These are phyloP conservation scores for Candida qinlingensis DNA, from an alignment of 805 yeast genomes.

Conservation along the genomic window DNA sequence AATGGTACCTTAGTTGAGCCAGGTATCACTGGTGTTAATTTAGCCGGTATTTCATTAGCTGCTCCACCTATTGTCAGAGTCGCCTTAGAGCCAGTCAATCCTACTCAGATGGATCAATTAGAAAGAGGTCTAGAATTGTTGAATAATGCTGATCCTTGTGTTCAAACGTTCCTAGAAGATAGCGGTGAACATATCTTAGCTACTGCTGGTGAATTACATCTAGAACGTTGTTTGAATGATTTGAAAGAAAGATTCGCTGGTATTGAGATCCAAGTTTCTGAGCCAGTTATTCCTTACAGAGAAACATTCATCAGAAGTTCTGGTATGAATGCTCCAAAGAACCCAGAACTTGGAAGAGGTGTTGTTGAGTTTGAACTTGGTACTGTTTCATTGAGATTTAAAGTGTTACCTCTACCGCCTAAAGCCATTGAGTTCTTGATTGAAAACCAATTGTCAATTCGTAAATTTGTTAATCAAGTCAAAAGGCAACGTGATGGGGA, in stretches of 20 bases:
- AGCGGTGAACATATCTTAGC: constrained; percentile 91
- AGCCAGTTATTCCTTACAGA: constrained; percentile 91
- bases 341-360: constrained; percentile 44
- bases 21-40: constrained; percentile 56
- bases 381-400: constrained; percentile 36
- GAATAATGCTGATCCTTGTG: constrained; percentile 92
- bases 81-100: constrained; percentile 92
- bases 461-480: constrained; percentile 25
- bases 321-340: constrained; percentile 47
- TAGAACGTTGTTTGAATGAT: constrained; percentile 92
- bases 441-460: constrained; percentile 40
- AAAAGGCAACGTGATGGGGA: constrained; percentile 16
- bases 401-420: constrained; percentile 51
- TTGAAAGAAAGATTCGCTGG: constrained; percentile 88
- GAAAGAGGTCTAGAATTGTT: constrained; percentile 74
- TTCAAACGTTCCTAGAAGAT: constrained; percentile 78
- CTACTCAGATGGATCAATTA: constrained; percentile 67
- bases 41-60: constrained; percentile 69
- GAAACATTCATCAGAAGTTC: constrained; percentile 63
- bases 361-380: constrained; percentile 46
- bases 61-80: constrained; percentile 92
- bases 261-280: constrained; percentile 77
- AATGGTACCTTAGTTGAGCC: constrained; percentile 75
- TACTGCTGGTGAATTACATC: constrained; percentile 94
- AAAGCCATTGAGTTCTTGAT: constrained; percentile 44